Percentiles rank a stretch among this genome's conserved stretches.
These are phyloP conservation scores for Alliaria petiolata DNA, from an alignment of 345 rosid species.

Conservation along the genomic window DNA sequence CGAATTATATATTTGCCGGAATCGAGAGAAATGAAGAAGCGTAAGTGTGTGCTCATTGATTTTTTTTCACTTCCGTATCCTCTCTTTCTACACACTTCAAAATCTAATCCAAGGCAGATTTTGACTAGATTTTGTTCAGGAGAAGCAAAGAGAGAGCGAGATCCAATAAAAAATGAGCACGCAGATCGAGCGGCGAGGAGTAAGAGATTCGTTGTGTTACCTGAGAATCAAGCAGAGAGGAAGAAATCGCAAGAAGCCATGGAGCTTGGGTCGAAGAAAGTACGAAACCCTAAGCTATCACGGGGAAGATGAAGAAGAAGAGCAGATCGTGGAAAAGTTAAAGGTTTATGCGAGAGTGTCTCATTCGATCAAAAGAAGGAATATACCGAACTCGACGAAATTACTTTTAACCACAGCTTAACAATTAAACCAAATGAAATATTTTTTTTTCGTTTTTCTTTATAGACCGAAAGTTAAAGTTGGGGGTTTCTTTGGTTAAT, in stretches of 20 bases:
- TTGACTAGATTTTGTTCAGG: background rate
- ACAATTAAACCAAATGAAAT: background rate
- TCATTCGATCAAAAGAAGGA: constrained; percentile 10
- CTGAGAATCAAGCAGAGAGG: constrained; percentile 25
- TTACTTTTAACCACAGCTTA: background rate
- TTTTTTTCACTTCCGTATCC: too few relatives aligned
- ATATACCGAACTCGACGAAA: background rate
- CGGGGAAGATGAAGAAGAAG: background rate
- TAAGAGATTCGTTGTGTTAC: constrained; percentile 4
- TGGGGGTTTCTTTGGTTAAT: too few relatives aligned
- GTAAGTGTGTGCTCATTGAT: too few relatives aligned
- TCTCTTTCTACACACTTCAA: background rate
- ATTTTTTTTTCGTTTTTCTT: too few relatives aligned
- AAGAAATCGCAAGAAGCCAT: constrained; percentile 1
- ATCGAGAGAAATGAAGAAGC: background rate
- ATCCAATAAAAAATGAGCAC: background rate
- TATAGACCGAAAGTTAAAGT: too few relatives aligned
- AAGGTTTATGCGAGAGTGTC: constrained; percentile 16
- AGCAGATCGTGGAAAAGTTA: constrained; percentile 6
- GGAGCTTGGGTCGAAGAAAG: constrained; percentile 1
- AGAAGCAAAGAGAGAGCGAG: constrained; percentile 9
- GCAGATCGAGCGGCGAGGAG: constrained; percentile 9
- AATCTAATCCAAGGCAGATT: background rate
- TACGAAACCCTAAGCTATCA: constrained; percentile 18
- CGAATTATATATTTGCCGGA: background rate